These are phyloP conservation scores for Ustulina deusta DNA, from an alignment of 2,329 filamentous ascomycete species.

Conservation along the genomic window DNA sequence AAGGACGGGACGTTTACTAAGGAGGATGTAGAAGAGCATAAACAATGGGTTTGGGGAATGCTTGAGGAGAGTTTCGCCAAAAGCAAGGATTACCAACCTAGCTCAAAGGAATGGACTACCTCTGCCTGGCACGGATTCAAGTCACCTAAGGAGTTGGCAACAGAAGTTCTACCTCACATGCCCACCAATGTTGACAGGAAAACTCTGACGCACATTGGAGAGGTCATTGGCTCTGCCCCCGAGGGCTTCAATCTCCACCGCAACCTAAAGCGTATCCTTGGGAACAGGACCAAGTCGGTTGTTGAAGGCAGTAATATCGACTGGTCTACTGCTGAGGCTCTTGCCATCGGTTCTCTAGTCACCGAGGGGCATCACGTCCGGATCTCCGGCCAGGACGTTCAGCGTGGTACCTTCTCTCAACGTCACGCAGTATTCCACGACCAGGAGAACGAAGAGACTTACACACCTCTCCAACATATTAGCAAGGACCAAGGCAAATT, in stretches of 20 bases:
- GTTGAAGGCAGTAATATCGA: conserved; percentile 94
- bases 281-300: conserved; percentile 90
- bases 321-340: conserved; percentile 95
- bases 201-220: conserved; percentile 83
- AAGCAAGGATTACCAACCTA: conserved; percentile 97
- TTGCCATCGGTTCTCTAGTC: conserved; percentile 92
- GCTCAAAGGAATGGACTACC: conserved; percentile 97
- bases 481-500: conserved; percentile 94
- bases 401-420: conserved; percentile 99
- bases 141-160: conserved; percentile 96
- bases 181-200: conserved; percentile 82
- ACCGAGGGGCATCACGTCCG: conserved; percentile 96
- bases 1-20: conserved; percentile 95
- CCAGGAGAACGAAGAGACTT: conserved; percentile 92
- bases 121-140: conserved; percentile 99
- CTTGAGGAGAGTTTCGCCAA: conserved; percentile 96
- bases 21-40: conserved; percentile 98
- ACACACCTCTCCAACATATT: conserved; percentile 91
- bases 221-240: conserved; percentile 80
- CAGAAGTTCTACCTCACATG: conserved; percentile 91
- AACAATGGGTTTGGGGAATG: conserved; percentile 99
- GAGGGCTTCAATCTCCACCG: conserved; percentile 91
- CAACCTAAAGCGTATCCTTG: conserved; percentile 96
- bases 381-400: conserved; percentile 97
- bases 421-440: conserved; percentile 97